These are phyloP conservation scores for Silybum marianum DNA, from an alignment of 129 eudicot species.

Conservation along the genomic window DNA sequence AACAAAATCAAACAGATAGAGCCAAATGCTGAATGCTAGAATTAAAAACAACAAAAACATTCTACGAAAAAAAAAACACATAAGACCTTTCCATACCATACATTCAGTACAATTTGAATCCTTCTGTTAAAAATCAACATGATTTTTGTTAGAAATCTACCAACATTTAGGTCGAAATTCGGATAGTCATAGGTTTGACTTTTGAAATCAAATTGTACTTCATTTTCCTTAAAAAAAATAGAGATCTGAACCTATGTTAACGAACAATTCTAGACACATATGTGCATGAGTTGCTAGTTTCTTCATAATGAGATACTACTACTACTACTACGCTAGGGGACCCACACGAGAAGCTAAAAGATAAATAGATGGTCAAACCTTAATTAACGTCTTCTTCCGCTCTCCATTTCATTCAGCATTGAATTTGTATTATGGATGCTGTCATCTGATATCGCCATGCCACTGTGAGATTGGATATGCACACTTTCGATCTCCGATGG, in stretches of 20 bases:
- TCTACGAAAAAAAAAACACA: background rate
- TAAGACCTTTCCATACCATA: background rate
- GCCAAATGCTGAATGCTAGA: background rate
- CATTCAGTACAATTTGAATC: background rate
- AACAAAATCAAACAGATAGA: background rate
- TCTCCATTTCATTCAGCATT: slow-evolving; percentile 49
- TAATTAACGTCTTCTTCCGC: slow-evolving; percentile 48
- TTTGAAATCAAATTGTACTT: background rate
- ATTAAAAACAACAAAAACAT: background rate
- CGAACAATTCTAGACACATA: slow-evolving; percentile 15
- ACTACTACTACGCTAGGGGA: slow-evolving; percentile 1
- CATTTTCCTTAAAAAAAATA: background rate
- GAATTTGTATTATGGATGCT: slow-evolving; percentile 26
- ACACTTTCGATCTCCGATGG: slow-evolving; percentile 47
- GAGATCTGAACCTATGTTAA: background rate
- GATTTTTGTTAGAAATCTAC: background rate
- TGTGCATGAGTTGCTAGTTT: slow-evolving; percentile 24
- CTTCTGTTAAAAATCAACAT: background rate
- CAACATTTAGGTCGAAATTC: slow-evolving; percentile 1
- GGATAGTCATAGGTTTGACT: slow-evolving; percentile 4
- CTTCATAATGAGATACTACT: slow-evolving; percentile 16
- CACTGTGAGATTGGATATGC: slow-evolving; percentile 30
- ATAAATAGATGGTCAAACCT: slow-evolving; percentile 11
- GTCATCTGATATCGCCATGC: slow-evolving; percentile 29
- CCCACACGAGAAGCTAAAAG: slow-evolving; percentile 24